These are phyloP conservation scores for Aspergillus leporis DNA, from an alignment of 495 filamentous ascomycete genomes.

Conservation along the genomic window DNA sequence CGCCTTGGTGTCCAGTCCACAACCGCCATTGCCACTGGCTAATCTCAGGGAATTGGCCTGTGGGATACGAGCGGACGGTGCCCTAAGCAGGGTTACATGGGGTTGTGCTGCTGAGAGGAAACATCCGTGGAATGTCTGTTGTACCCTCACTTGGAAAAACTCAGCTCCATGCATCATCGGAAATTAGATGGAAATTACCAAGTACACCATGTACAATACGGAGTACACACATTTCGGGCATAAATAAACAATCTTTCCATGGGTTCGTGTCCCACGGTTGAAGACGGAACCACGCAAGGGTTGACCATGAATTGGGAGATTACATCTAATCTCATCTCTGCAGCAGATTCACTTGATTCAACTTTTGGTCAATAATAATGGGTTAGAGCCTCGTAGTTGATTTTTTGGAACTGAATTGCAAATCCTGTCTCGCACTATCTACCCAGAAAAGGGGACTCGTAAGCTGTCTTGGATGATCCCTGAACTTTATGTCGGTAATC, in stretches of 20 bases:
- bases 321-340: background rate
- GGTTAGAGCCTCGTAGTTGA: too few species aligned
- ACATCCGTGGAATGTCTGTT: background rate
- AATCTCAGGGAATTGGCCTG: background rate
- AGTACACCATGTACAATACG: background rate
- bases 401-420: too few species aligned
- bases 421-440: too few species aligned
- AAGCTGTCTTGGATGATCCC: constrained; percentile 7
- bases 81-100: background rate
- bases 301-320: constrained; percentile 6
- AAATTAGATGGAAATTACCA: background rate
- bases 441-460: constrained; percentile 3
- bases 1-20: constrained; percentile 8
- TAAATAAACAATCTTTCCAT: constrained; percentile 26
- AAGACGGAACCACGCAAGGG: constrained; percentile 12
- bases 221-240: background rate
- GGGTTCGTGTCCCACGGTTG: constrained; percentile 17
- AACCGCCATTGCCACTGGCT: constrained; percentile 8
- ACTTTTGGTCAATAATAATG: background rate
- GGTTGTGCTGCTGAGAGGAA: too few species aligned
- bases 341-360: background rate
- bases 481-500: background rate
- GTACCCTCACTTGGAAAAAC: background rate
- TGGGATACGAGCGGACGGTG: background rate
- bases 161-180: background rate